Base-by-base conservation (phyloP, 2,329 filamentous ascomycete genomes). In the Cryoendolithus antarcticus region DNA sequence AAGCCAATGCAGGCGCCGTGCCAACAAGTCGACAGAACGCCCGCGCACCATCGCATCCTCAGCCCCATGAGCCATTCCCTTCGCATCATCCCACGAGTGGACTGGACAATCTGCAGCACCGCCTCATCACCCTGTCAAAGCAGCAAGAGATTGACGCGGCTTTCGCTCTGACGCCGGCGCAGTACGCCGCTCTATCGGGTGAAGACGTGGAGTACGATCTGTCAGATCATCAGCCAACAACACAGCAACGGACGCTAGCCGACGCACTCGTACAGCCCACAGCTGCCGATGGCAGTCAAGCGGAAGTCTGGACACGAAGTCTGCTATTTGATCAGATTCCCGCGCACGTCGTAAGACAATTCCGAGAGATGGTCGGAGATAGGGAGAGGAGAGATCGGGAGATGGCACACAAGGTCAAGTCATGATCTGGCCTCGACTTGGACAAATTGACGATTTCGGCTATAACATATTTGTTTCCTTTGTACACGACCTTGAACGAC, bases 271-370 rank as follows among this genome's bases (percentile, higher is more conserved):
- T 82, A 37, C 78, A 75, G 34, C 75, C 72, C 52, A 70, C 71
- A 53, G 46, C 40, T 34, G 45, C 40, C 41, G 35, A 29, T 13
- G 74, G 71, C 55, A 74, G 75, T 38, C 82, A 80, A 35, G 83
- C 88, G 41, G 86, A 95, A 54, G 84, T 95, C 32, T 94, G 94
- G 65, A 93, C 88, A 28, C 76, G 89, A 42, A 93, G 86, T 46
- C 72, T 96, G 45, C 77, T 96, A 42, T 94, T 86, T 85, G 86
- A 95, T 56, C 84, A 88, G 62, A 88, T 96, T 52, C 88, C 91
- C 9, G 74, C 77, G 51, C 86, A 96, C 48, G 86, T 96, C 35
- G 86, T 98, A 39, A 77, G 80, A 52, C 86, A 89, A 59, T 96
- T 96, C 67, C 84, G 83, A 54, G 83, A 85, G 62, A 86, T 93